These are phyloP conservation scores for Trichoderma lentiforme DNA, from an alignment of 2,329 filamentous ascomycete genomes.

Conservation along the genomic window DNA sequence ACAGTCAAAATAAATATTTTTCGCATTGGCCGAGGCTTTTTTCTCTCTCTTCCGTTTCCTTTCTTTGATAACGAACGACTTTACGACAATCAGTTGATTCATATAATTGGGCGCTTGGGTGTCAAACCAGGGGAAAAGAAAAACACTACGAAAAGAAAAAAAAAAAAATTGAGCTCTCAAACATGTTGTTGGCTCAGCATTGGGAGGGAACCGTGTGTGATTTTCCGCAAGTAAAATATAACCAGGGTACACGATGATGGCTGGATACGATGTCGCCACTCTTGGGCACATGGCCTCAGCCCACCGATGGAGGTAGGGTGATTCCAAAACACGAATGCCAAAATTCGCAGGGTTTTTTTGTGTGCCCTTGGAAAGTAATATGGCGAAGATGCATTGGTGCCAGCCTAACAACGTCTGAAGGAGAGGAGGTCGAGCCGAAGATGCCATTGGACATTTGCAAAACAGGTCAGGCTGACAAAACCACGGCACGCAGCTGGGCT, in stretches of 20 bases:
- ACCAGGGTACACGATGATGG: background rate
- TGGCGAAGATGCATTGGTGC: background rate
- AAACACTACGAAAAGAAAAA: background rate
- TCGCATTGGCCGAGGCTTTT: slow-evolving; percentile 8
- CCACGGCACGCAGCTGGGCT: background rate
- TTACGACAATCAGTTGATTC: slow-evolving; percentile 2
- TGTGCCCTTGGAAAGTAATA: background rate
- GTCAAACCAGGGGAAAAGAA: background rate
- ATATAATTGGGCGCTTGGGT: slow-evolving; percentile 5
- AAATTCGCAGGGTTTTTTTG: background rate
- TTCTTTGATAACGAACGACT: slow-evolving; percentile 8
- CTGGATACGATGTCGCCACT: background rate
- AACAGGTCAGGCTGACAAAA: slow-evolving; percentile 1
- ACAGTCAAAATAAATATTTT: slow-evolving; percentile 12
- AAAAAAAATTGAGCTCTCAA: background rate
- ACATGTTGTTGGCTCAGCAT: background rate
- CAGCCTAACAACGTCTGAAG: background rate
- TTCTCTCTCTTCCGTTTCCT: background rate
- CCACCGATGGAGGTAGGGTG: background rate
- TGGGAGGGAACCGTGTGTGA: background rate
- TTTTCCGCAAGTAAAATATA: background rate
- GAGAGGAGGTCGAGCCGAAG: background rate
- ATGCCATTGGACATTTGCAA: background rate
- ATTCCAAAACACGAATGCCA: background rate
- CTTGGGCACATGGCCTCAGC: background rate